Evolutionary conservation across 176 grass and related monocot species (phyloP), one percentile per base, ranked within the genome.

Genomic region (Oryza officinalis): DNA sequence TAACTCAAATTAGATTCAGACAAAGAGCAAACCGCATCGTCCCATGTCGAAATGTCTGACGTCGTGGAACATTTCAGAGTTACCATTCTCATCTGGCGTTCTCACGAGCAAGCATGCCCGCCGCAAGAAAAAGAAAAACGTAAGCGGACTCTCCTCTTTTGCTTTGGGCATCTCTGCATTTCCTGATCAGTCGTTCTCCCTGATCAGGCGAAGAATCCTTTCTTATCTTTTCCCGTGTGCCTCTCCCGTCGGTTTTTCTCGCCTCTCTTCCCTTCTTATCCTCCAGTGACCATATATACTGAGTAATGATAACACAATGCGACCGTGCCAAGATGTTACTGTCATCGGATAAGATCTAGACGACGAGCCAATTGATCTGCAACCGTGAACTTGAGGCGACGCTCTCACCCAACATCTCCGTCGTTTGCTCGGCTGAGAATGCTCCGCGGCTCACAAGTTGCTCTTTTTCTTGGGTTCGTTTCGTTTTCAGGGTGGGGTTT

Each of bases 221-320:
- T 63, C 76, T 52, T 85, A 85, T 71, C 77, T 71, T 81, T 45
- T 68, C 44, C 27, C 7, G 43, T 57, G 20, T 33, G 57, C 46
- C 46, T 17, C 27, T 23, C 31, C 72, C 18, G 1, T 54, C 65
- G 14, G 20, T 54, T 30, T 37, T 27, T 75, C 44, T 76, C 13
- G 32, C 22, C 20, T 35, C 40, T 65, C 69, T 3, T 61, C 35
- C 25, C 20, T 74, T 10, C 32, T 67, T 72, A 35, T 60, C 3
- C 20, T 73, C 13, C 28, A 7, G 45, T 12, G 20, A 65, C 13
- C 2, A 27, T 9, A 14, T 41, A 6, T n/a, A 23, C 22, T 25
- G 8, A 8, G 57, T 61, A 61, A 9, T n/a, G 3, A 23, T 57
- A 20, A 50, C 44, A 1, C 10, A 78, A 9, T 23, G 81, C 37